Base-by-base conservation (phyloP, 2,329 filamentous ascomycete species). In the Phialophora chinensis region DNA sequence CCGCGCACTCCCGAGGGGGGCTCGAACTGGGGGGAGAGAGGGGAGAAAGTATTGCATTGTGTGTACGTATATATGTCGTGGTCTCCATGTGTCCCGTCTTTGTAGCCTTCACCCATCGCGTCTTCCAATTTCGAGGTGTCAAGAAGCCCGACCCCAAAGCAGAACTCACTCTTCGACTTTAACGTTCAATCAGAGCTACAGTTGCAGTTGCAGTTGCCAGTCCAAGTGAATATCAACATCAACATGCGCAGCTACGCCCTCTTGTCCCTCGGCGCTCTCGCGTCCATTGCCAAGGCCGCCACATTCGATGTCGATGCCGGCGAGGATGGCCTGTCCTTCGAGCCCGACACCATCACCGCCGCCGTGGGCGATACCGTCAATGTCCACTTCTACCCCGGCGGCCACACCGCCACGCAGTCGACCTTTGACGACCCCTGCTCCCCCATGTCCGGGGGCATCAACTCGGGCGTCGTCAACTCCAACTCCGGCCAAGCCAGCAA, bases 321-420 rank as follows among this genome's bases (percentile, higher is more conserved):
- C 50, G 44, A 57, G 11, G 74, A 78, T 42, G 77, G 76, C 3
- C 70, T 83, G 20, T 74, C 71, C 31, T 85, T 84, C 72, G 75
- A 70, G n/a, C 84, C 84, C 2, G 75, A 79, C 60, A 78, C 77
- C 38, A 66, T 83, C 62, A 75, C 73, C 12, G 82, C 83, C 8
- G 69, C 75, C 25, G 64, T 77, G 3, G 84, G 84, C 65, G 82
- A 83, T 66, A 76, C 80, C 38, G 76, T 86, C 55, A 81, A 84
- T 70, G 85, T 85, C 75, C 81, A 85, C 73, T 86, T 85, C 75
- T 79, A 80, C 66, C 79, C 82, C 1, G 78, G 79, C 69, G 82
- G 82, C 72, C 83, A 85, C 76, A 83, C 80, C 8, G 81, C 86
- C 14, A 81, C 79, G 8, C 79, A 82, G 68, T 81, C 82, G 27